Base-by-base conservation (phyloP, 1,284 basidiomycete genomes). In the Hymenochaete sp. region DNA sequence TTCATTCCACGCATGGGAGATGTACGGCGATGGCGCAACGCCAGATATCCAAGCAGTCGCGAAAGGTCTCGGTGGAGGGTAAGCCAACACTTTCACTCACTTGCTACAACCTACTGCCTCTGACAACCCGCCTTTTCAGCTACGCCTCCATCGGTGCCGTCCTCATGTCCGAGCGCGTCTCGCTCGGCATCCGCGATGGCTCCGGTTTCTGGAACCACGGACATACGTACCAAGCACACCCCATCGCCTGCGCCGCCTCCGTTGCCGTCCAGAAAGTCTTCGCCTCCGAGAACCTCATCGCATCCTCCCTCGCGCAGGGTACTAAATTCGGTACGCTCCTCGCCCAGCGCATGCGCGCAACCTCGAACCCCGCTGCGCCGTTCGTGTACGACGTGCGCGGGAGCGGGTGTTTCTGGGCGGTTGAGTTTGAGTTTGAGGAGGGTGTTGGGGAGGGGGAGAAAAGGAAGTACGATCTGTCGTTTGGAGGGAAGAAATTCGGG, bases 31-130 rank as follows among this genome's bases (percentile, higher is more conserved):
- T 55, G 79, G 78, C 39, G 73, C 68, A 31, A 62, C 73, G 53
- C 87, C 89, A 26, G 87, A 93, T 62, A 70, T 93, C 28, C 86
- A 92, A 62, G 83, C 84, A 6, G 70, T 91, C 35, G 89, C 88
- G 1, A 92, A 93, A 60, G 87, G 87, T 8, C 73, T 92, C 6
- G 87, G 86, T 49, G 89, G 88, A 62, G 89, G 86, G 81, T 83
- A 57, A 55, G 73, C n/a, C n/a, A n/a, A n/a, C 58, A 14, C 37
- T 48, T 57, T 19, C 18, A 55, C 26, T 24, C 11, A 24, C 10
- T 13, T 21, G 39, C 32, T 27, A 37, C 27, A 28, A 22, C 28
- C 26, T 33, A 38, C 32, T 29, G 44, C 25, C 28, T n/a, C 2
- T 27, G 13, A 44, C 33, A 24, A 14, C 28, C 21, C 32, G 32